Base-by-base conservation (phyloP, 257 asterid species). In the Solanum etuberosum region DNA sequence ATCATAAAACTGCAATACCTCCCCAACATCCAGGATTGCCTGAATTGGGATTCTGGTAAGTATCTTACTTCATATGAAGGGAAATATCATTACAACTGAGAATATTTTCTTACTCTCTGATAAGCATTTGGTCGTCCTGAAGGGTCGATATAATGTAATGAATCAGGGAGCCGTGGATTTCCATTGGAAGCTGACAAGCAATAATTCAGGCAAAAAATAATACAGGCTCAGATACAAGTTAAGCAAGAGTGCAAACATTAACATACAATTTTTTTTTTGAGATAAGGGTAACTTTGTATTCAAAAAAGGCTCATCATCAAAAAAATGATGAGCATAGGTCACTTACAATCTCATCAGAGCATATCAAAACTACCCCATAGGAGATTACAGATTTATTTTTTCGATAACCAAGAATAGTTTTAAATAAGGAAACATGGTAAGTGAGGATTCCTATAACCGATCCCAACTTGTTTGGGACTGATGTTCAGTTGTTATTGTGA, bases 91-190 rank as follows among this genome's bases (percentile, higher is more conserved):
- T 51, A 34, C 2, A 13, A 86, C 43, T 61, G 82, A 83, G 87
- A 91, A 89, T 40, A 81, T 84, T 63, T 89, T 87, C 98, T 93
- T 92, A 97, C 98, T 90, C 96, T 93, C 90, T 97, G 99, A 88
- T 97, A 97, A 32, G 99, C 95, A 89, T 97, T 95, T 86, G 95
- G 96, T 84, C 98, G 90, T 89, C 99, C 99, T 76, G 99, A 92
- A 37, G 95, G 95, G 85, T 97, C 99, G 87, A 93, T 97, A 88
- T 95, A 97, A 91, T 97, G 99, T 91, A 97, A 91, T 16, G 99
- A 97, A 93, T 96, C 99, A 15, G 98, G 99, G 25, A 95, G 93
- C 86, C 99, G 99, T 38, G 98, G 98, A 92, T 97, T 97, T 82
- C 99, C 99, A 89, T 97, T 97, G 88, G 99, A 97, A 89, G 99